A percentile compares a stretch with the other conserved stretches of the same genome.
phyloP scores from a whole-genome alignment of 2,329 filamentous ascomycete species.

The Blastomyces gilchristii region DNA sequence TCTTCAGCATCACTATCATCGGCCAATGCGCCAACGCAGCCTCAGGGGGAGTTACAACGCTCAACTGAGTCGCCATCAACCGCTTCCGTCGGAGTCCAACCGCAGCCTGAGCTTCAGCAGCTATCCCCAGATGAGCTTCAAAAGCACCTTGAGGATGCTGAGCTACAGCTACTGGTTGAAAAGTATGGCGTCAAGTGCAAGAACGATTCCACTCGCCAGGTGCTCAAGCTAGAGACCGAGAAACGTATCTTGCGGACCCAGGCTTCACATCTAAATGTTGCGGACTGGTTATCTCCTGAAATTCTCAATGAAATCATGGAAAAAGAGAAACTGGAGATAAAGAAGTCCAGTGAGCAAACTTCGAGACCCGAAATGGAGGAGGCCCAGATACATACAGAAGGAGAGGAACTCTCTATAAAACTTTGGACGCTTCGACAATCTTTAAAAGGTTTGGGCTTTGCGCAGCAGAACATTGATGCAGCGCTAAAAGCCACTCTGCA shows the following conservation, averaged over 20 bases:
- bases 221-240: conserved; percentile 71
- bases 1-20: conserved; percentile 16
- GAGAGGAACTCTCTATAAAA: conserved; percentile 68
- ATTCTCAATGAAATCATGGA: conserved; percentile 67
- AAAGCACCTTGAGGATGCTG: conserved; percentile 76
- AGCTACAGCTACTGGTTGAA: conserved; percentile 78
- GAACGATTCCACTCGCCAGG: conserved; percentile 67
- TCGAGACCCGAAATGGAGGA: conserved; percentile 20
- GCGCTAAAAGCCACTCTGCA: conserved; percentile 57
- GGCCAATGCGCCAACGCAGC: conserved; percentile 16
- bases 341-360: conserved; percentile 26
- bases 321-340: conserved; percentile 39
- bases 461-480: conserved; percentile 50
- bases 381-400: conserved; percentile 41
- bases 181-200: conserved; percentile 69
- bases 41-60: conserved; percentile 19
- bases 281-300: conserved; percentile 70
- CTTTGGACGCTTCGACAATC: conserved; percentile 77
- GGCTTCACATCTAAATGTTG: conserved; percentile 60
- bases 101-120: conserved; percentile 19
- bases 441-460: conserved; percentile 59
- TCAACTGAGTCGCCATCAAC: not conserved
- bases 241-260: conserved; percentile 69
- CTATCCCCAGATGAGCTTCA: conserved; percentile 80
- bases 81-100: not conserved